Conservation (phyloP, 2,329 filamentous ascomycete species). For the Diaporthe citri region DNA sequence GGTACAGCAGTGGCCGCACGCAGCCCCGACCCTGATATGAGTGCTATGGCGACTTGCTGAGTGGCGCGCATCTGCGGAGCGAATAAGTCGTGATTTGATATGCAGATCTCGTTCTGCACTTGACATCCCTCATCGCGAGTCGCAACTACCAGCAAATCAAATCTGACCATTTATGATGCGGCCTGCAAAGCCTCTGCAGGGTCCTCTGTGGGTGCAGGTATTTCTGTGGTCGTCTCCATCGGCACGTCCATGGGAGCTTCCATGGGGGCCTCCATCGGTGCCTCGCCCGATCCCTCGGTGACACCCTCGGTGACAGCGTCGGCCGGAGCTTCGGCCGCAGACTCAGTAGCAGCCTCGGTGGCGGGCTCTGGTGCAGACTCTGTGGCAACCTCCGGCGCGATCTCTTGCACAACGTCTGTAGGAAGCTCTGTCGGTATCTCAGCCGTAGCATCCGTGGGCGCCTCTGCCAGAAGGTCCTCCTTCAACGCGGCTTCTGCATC, state of each 20-base stretch:
- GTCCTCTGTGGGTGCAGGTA: slow-evolving; percentile 14
- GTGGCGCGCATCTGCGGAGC: not conserved
- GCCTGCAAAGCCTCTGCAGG: slow-evolving; percentile 17
- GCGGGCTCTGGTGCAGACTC: not conserved
- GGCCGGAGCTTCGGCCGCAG: not conserved
- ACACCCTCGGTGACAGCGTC: not conserved
- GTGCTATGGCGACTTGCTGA: not conserved
- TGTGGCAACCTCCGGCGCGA: not conserved
- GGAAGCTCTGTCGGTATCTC: slow-evolving; percentile 11
- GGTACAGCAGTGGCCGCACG: not conserved
- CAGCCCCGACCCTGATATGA: not conserved
- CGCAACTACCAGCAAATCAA: slow-evolving; percentile 2
- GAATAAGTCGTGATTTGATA: slow-evolving; percentile 9
- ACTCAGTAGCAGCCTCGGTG: not conserved
- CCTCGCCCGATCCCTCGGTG: slow-evolving; percentile 9
- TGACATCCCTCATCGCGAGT: not conserved
- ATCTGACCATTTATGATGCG: not conserved
- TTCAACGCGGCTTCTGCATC: slow-evolving; percentile 26
- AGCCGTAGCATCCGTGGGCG: not conserved
- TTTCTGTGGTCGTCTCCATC: slow-evolving; percentile 20
- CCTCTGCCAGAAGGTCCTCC: slow-evolving; percentile 16
- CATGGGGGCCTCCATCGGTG: not conserved
- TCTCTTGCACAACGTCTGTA: slow-evolving; percentile 18
- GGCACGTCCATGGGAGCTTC: slow-evolving; percentile 1
- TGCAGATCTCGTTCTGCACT: slow-evolving; percentile 13